Percentiles rank a stretch among this genome's conserved stretches.
These are phyloP conservation scores for Furcasterigmium sp. DNA, from an alignment of 2,329 filamentous ascomycete species.

Conservation along the genomic window DNA sequence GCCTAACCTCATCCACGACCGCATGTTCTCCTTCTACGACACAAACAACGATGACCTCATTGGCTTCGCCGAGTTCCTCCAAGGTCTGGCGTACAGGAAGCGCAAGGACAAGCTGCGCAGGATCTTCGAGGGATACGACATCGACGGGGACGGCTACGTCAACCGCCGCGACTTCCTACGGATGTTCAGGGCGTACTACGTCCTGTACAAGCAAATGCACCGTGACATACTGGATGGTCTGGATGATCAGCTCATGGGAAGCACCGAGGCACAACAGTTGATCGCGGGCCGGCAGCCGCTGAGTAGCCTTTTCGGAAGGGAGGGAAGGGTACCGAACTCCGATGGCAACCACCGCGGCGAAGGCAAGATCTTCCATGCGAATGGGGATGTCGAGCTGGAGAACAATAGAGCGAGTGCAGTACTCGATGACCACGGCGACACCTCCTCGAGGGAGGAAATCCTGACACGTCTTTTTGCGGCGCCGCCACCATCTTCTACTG, in stretches of 20 bases:
- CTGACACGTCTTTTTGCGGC: slow-evolving; percentile 47
- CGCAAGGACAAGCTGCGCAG: slow-evolving; percentile 64
- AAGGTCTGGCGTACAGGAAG: slow-evolving; percentile 68
- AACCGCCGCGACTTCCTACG: slow-evolving; percentile 82
- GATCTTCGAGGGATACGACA: slow-evolving; percentile 86
- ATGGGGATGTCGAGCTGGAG: slow-evolving; percentile 60
- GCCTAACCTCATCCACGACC: slow-evolving; percentile 88
- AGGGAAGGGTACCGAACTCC: slow-evolving; percentile 60
- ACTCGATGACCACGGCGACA: slow-evolving; percentile 55
- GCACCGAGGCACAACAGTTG: slow-evolving; percentile 70
- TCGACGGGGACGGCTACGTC: slow-evolving; percentile 82
- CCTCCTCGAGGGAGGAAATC: slow-evolving; percentile 54
- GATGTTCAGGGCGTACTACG: slow-evolving; percentile 89
- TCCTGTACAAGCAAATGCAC: slow-evolving; percentile 84
- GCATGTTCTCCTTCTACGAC: slow-evolving; percentile 96
- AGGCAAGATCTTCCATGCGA: slow-evolving; percentile 58
- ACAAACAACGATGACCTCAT: slow-evolving; percentile 84
- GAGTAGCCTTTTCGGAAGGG: slow-evolving; percentile 68
- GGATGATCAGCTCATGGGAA: slow-evolving; percentile 72
- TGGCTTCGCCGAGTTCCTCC: slow-evolving; percentile 86
- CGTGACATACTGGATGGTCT: slow-evolving; percentile 74
- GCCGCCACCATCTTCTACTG: slow-evolving; percentile 14
- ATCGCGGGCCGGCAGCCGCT: slow-evolving; percentile 71
- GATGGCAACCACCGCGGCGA: slow-evolving; percentile 57
- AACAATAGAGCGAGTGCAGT: slow-evolving; percentile 54